phyloP scores from a whole-genome alignment of 176 grass and related monocot genomes.

The Triticum timopheevii region DNA sequence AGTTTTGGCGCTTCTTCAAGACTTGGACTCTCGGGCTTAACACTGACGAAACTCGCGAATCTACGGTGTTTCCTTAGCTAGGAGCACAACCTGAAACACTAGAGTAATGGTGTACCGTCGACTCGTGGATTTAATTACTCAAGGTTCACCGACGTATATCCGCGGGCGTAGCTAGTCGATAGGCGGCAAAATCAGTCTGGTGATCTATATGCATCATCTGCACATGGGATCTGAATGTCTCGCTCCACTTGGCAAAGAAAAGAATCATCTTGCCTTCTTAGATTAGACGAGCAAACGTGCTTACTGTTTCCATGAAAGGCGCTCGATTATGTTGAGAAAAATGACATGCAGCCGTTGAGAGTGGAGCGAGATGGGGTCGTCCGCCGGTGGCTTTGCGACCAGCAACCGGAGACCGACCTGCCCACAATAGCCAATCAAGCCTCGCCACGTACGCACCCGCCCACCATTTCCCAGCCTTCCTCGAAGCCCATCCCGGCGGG shows the following conservation, averaged over 20 bases:
- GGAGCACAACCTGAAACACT: background rate
- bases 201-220: too few species aligned
- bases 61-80: background rate
- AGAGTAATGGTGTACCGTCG: background rate
- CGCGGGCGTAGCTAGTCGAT: too few species aligned
- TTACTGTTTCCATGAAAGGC: too few species aligned
- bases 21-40: background rate
- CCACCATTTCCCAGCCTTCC: background rate
- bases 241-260: too few species aligned
- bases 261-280: too few species aligned
- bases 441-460: background rate
- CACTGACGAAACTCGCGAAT: background rate
- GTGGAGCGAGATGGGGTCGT: too few species aligned
- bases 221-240: too few species aligned
- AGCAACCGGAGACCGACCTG: background rate
- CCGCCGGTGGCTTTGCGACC: background rate
- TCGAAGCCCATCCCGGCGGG: too few species aligned
- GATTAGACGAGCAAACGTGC: too few species aligned
- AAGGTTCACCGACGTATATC: too few species aligned
- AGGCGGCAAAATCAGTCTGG: too few species aligned
- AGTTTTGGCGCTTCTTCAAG: background rate
- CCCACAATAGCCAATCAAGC: background rate
- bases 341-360: background rate
- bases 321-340: too few species aligned
- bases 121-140: background rate